Evolutionary conservation across 768 basidiomycete species (phyloP).

Genomic region (Tylopilus rubrobrunneus): DNA sequence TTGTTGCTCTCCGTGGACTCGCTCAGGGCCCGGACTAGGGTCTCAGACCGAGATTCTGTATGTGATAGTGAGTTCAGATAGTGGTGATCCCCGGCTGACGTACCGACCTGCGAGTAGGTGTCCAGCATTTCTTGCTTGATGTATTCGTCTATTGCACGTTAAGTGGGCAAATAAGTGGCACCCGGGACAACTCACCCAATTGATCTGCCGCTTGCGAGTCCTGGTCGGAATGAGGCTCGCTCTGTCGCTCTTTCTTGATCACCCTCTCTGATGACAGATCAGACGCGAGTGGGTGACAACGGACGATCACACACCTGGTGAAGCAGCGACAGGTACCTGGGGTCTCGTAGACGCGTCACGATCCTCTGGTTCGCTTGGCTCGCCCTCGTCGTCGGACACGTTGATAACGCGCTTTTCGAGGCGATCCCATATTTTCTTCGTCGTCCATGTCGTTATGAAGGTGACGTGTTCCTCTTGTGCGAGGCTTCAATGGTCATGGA

Average conservation of each 20-base stretch:
- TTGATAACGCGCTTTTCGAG: slow-evolving; percentile 1
- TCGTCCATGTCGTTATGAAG: slow-evolving; percentile 60
- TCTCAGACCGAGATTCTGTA: slow-evolving; percentile 5
- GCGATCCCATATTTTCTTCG: neutral
- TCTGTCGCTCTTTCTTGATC: slow-evolving; percentile 3
- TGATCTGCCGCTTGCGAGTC: neutral
- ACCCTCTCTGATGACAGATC: neutral
- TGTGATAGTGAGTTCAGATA: neutral
- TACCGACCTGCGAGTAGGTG: slow-evolving; percentile 8
- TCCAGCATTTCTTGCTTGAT: slow-evolving; percentile 18
- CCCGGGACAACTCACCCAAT: slow-evolving; percentile 3
- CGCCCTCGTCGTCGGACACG: slow-evolving; percentile 11
- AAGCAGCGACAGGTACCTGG: neutral
- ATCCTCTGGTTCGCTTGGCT: slow-evolving; percentile 2
- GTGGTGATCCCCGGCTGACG: neutral
- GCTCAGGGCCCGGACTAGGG: neutral
- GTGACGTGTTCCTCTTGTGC: slow-evolving; percentile 71
- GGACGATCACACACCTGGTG: slow-evolving; percentile 3
- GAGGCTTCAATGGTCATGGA: slow-evolving; percentile 72
- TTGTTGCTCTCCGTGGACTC: slow-evolving; percentile 11
- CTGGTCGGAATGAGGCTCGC: neutral
- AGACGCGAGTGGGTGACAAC: neutral
- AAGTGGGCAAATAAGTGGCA: neutral
- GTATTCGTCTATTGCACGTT: slow-evolving; percentile 1
- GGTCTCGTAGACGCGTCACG: neutral